Evolutionary conservation across 2,329 filamentous ascomycete species (phyloP).

Genomic region (Ceratocystis cacaofunesta): DNA sequence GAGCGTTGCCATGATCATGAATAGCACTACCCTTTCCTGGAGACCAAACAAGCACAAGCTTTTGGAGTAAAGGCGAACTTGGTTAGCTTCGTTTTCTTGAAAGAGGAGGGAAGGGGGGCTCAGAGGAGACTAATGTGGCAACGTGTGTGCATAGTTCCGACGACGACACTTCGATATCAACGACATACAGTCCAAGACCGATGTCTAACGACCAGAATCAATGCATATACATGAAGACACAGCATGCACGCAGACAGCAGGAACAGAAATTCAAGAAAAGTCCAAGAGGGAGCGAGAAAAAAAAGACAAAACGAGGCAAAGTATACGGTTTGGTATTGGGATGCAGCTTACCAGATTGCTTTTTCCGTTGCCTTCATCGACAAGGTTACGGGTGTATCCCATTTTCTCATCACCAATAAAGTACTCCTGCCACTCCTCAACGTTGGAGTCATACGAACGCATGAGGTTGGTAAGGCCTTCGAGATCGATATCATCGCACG

Average conservation of each 20-base stretch:
- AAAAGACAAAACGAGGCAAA: not conserved
- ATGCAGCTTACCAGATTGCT: conserved; percentile 49
- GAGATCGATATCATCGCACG: conserved; percentile 68
- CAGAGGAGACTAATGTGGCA: not conserved
- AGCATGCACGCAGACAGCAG: not conserved
- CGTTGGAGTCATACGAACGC: conserved; percentile 54
- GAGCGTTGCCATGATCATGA: conserved; percentile 77
- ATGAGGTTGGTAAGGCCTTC: conserved; percentile 57
- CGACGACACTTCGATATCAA: not conserved
- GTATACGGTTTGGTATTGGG: not conserved
- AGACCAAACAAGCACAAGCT: conserved; percentile 82
- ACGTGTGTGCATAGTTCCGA: not conserved
- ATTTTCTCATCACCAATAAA: conserved; percentile 55
- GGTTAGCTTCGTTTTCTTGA: not conserved
- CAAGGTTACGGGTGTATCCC: conserved; percentile 74
- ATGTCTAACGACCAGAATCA: not conserved
- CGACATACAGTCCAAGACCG: not conserved
- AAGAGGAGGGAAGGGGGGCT: not conserved
- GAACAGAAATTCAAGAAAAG: not conserved
- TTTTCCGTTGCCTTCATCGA: conserved; percentile 76
- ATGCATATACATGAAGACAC: not conserved
- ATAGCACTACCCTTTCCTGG: conserved; percentile 72
- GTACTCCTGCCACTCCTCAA: conserved; percentile 59
- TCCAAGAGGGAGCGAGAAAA: not conserved
- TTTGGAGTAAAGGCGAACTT: not conserved